Base-by-base conservation (phyloP, 2,329 filamentous ascomycete genomes). In the Calonectria fujianensis region DNA sequence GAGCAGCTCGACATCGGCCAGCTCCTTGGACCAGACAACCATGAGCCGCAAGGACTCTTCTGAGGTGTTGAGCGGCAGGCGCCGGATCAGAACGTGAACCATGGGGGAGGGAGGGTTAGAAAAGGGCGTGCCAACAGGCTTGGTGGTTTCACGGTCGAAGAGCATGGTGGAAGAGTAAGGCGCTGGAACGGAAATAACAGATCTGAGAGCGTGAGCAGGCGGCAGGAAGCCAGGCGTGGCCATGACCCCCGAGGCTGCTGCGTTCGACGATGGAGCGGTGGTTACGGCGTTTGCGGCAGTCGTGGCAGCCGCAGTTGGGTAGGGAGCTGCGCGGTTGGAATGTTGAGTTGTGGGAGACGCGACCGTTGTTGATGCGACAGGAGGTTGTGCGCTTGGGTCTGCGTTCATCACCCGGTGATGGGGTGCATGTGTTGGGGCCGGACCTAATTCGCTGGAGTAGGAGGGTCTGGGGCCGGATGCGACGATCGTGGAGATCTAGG, bases 11-110 rank as follows among this genome's bases (percentile, higher is more conserved):
- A 90, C 85, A 57, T 87, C 85, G 48, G 87, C 81, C 16, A 91
- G 84, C 48, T 92, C 90, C 77, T 92, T 87, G 67, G 89, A 91
- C 84, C 90, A 92, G 52, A 91, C 85, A 41, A 91, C 85, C 90
- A 93, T 92, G 37, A 90, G 82, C 61, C 88, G 86, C 67, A 93
- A 79, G 31, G 87, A 87, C 66, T 91, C 88, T 66, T 91, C 88
- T 1, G 88, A 88, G 4, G 88, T 90, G 77, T 89, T 89, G 65
- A 85, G 76, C 2, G 91, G 90, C 16, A 93, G 85, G 76, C 88
- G 87, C 68, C 89, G 89, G 74, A 93, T 90, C 61, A 91, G 81
- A 45, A 91, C 85, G 29, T 76, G 87, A 80, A 78, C 85, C 82
- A 67, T 84, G 81, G 63, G 85, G 65, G 69, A 85, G 61, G 82